These are phyloP conservation scores for Haematococcus sp. DNA, from an alignment of 139 green algal species.

Conservation along the genomic window DNA sequence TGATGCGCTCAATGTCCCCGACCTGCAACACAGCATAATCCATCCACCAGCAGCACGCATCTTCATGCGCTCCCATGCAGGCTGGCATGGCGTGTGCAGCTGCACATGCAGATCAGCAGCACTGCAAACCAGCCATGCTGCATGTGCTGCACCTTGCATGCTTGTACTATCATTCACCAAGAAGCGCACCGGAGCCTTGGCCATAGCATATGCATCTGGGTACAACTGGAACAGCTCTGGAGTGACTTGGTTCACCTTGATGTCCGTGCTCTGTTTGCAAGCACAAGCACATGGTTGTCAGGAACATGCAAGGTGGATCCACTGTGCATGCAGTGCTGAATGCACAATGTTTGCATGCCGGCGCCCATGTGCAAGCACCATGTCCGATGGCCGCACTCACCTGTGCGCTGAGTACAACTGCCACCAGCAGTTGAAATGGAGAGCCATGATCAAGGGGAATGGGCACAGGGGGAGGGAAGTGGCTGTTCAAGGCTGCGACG, in stretches of 20 bases:
- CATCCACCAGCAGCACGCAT: neutral
- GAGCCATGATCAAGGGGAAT: slow-evolving; percentile 71
- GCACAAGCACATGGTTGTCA: neutral
- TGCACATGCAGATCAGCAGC: neutral
- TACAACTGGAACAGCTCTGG: slow-evolving; percentile 22
- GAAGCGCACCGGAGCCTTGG: slow-evolving; percentile 10
- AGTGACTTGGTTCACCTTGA: slow-evolving; percentile 70
- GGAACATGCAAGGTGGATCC: neutral
- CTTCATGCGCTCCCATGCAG: neutral
- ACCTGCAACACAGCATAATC: no score
- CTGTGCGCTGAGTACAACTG: slow-evolving; percentile 80
- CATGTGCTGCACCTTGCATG: no score
- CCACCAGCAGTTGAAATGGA: slow-evolving; percentile 79
- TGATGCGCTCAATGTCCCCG: slow-evolving; percentile 53
- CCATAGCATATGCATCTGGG: slow-evolving; percentile 13
- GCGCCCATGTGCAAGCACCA: no score
- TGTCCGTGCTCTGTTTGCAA: slow-evolving; percentile 61
- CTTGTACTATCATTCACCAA: no score
- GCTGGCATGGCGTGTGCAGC: neutral
- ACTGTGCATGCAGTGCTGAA: neutral
- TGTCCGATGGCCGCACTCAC: slow-evolving; percentile 13
- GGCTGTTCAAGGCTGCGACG: slow-evolving; percentile 26
- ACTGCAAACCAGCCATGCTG: no score
- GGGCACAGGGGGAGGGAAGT: slow-evolving; percentile 61
- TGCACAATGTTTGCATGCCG: no score